Evolutionary conservation across 306 rosid genomes (phyloP).

Genomic region (Pterocarpus santalinus): DNA sequence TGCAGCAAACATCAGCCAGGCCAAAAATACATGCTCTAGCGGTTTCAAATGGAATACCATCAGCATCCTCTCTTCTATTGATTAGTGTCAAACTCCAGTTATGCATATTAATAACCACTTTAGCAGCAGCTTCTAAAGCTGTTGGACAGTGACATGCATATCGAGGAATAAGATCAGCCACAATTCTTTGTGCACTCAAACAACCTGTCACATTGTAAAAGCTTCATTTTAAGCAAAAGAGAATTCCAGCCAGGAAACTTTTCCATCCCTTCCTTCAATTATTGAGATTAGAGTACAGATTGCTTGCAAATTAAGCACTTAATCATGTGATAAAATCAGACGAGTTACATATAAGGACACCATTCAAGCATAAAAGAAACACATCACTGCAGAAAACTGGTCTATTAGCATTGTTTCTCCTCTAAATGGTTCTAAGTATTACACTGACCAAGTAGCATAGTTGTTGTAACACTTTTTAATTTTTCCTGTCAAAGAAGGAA

Average conservation of each 20-base stretch:
- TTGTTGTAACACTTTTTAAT: constrained; percentile 6
- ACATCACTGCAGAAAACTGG: constrained; percentile 16
- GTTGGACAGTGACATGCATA: constrained; percentile 87
- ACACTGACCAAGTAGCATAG: constrained; percentile 19
- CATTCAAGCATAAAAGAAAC: constrained; percentile 31
- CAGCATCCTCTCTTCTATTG: constrained; percentile 70
- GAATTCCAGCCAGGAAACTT: constrained; percentile 38
- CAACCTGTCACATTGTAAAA: constrained; percentile 65
- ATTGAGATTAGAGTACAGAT: constrained; percentile 24
- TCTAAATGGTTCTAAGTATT: constrained; percentile 25
- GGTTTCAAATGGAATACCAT: constrained; percentile 80
- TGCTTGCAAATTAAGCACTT: not conserved
- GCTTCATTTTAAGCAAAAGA: constrained; percentile 43
- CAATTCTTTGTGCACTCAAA: constrained; percentile 83
- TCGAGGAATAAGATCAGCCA: constrained; percentile 89
- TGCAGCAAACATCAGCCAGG: constrained; percentile 72
- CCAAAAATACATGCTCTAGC: constrained; percentile 81
- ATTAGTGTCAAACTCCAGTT: constrained; percentile 70
- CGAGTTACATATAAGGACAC: constrained; percentile 25
- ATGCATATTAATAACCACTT: constrained; percentile 83
- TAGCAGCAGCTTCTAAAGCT: constrained; percentile 86
- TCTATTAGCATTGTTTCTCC: constrained; percentile 13
- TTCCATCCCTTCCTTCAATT: constrained; percentile 32
- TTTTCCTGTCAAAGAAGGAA: constrained; percentile 27
- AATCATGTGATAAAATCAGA: constrained; percentile 32